Evolutionary conservation across 768 basidiomycete genomes (phyloP).

Genomic region (Rhizopogon vesiculosus): DNA sequence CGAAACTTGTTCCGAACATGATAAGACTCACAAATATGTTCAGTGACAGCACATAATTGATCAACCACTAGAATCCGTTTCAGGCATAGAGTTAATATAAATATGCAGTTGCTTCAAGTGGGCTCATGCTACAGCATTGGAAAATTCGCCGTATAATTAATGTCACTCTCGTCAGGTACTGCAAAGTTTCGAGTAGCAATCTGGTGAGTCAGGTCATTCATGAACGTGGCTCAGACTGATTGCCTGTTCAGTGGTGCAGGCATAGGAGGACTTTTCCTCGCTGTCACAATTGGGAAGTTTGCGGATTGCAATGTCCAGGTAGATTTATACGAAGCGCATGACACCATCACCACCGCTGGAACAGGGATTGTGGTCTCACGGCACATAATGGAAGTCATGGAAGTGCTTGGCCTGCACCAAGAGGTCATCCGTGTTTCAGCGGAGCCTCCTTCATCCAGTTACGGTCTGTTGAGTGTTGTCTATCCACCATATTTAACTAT

Average conservation of each 20-base stretch:
- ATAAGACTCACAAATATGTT: no score
- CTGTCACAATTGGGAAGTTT: slow-evolving; percentile 26
- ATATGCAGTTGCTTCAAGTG: no score
- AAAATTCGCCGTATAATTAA: neutral
- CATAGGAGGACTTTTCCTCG: slow-evolving; percentile 37
- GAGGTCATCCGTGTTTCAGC: slow-evolving; percentile 13
- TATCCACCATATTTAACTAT: neutral
- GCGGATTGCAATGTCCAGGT: slow-evolving; percentile 25
- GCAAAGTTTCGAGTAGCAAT: slow-evolving; percentile 6
- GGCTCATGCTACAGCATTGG: no score
- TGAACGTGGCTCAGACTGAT: neutral
- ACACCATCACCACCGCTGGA: slow-evolving; percentile 31
- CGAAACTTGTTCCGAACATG: no score
- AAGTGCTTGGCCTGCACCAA: slow-evolving; percentile 31
- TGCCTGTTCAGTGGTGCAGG: slow-evolving; percentile 6
- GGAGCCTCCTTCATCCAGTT: slow-evolving; percentile 4
- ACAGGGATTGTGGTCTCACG: slow-evolving; percentile 41
- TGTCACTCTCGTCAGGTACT: neutral
- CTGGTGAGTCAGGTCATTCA: neutral
- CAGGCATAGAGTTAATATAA: no score
- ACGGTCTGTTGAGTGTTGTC: neutral
- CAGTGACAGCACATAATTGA: no score
- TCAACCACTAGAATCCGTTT: no score
- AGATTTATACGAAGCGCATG: slow-evolving; percentile 38
- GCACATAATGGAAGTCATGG: slow-evolving; percentile 39